Evolutionary conservation across 2,329 filamentous ascomycete species (phyloP).

Genomic region (Alternaria viburni): DNA sequence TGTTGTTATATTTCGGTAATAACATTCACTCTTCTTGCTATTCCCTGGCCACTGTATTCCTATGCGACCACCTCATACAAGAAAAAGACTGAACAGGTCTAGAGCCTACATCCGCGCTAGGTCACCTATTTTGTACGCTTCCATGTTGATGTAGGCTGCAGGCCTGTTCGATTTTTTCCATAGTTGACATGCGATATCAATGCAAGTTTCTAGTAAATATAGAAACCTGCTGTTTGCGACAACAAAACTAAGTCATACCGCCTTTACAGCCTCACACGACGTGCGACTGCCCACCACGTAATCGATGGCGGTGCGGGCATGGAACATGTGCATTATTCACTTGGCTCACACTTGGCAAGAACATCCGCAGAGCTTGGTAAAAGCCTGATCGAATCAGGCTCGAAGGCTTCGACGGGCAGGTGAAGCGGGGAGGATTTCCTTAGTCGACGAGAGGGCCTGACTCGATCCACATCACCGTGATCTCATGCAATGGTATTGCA

Average conservation of each 20-base stretch:
- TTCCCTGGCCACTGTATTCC: background rate
- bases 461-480: background rate
- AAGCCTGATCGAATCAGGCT: background rate
- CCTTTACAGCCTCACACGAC: background rate
- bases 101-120: no score
- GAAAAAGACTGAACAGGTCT: no score
- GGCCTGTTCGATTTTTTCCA: no score
- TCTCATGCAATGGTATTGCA: background rate
- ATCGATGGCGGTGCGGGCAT: background rate
- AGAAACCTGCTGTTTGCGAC: no score
- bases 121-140: no score
- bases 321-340: background rate
- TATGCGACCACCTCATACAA: no score
- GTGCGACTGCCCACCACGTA: background rate
- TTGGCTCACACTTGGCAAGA: background rate
- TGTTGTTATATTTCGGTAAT: background rate
- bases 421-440: background rate
- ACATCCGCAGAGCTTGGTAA: constrained; percentile 2
- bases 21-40: background rate
- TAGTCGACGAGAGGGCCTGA: background rate
- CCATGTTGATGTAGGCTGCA: no score
- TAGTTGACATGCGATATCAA: no score
- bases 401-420: background rate
- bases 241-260: background rate
- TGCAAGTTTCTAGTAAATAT: background rate